phyloP scores from a whole-genome alignment of 768 basidiomycete genomes.

The Dentipellis sp. region DNA sequence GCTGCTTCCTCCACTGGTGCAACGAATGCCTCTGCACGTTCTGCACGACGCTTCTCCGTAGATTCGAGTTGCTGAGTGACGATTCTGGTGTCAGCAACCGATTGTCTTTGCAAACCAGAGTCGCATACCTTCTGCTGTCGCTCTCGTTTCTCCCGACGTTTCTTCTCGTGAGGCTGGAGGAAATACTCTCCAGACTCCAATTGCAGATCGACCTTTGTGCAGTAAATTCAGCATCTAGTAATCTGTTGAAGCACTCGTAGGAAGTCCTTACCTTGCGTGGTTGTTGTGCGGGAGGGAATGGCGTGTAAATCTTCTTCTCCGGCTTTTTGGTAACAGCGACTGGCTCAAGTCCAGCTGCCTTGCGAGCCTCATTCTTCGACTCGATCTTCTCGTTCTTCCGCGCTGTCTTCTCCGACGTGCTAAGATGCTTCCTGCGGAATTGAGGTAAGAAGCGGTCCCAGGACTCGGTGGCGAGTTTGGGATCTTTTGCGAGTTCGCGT shows the following conservation, averaged over 20 bases:
- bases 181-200: slow-evolving; percentile 98
- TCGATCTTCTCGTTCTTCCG: slow-evolving; percentile 74
- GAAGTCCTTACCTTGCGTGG: slow-evolving; percentile 68
- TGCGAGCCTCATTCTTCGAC: slow-evolving; percentile 52
- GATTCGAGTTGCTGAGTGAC: slow-evolving; percentile 67
- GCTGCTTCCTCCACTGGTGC: slow-evolving; percentile 76
- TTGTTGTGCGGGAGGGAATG: slow-evolving; percentile 91
- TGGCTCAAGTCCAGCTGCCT: slow-evolving; percentile 55
- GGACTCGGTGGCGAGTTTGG: slow-evolving; percentile 84
- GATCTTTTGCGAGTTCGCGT: slow-evolving; percentile 95
- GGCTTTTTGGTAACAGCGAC: slow-evolving; percentile 30
- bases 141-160: slow-evolving; percentile 58
- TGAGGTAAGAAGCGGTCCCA: slow-evolving; percentile 98
- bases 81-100: slow-evolving; percentile 1
- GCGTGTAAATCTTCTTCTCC: slow-evolving; percentile 92
- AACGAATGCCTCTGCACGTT: slow-evolving; percentile 81
- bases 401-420: slow-evolving; percentile 87
- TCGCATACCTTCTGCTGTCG: slow-evolving; percentile 64
- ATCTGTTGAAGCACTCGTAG: neutral
- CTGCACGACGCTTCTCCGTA: slow-evolving; percentile 58
- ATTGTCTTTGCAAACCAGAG: neutral
- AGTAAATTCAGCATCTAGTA: neutral
- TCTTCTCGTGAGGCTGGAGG: slow-evolving; percentile 86
- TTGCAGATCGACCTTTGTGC: slow-evolving; percentile 73
- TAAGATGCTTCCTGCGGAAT: slow-evolving; percentile 89